These are phyloP conservation scores for Termitomyces sp. DNA, from an alignment of 768 basidiomycete species.

Conservation along the genomic window DNA sequence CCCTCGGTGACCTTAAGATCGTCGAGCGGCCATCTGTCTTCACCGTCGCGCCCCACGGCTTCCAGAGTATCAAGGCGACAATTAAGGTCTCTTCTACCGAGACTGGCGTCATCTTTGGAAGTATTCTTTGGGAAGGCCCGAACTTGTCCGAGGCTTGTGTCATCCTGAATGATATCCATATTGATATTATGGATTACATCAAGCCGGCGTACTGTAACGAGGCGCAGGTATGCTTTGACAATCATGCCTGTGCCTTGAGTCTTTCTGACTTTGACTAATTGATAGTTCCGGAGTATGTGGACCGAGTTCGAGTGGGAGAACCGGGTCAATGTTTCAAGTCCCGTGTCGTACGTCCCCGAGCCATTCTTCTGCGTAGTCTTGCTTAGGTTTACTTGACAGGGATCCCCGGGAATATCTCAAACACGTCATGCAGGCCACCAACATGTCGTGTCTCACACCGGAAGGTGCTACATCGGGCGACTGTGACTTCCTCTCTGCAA, in stretches of 20 bases:
- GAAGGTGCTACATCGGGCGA: slow-evolving; percentile 94
- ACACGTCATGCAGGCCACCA: slow-evolving; percentile 95
- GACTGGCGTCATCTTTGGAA: slow-evolving; percentile 97
- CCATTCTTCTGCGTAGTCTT: neutral
- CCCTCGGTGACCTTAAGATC: slow-evolving; percentile 93
- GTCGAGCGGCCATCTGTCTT: slow-evolving; percentile 94
- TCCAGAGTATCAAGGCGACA: slow-evolving; percentile 98
- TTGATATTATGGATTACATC: slow-evolving; percentile 99
- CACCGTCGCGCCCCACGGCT: slow-evolving; percentile 92
- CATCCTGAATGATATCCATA: slow-evolving; percentile 94
- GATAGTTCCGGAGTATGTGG: slow-evolving; percentile 96
- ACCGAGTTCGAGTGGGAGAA: slow-evolving; percentile 99
- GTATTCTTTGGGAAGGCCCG: slow-evolving; percentile 93
- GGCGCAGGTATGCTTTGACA: slow-evolving; percentile 62
- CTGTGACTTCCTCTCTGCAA: slow-evolving; percentile 95
- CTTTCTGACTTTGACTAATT: neutral
- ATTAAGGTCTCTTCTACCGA: slow-evolving; percentile 99
- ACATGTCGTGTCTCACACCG: slow-evolving; percentile 96
- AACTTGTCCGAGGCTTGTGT: slow-evolving; percentile 88
- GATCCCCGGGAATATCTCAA: slow-evolving; percentile 87
- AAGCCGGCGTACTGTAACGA: slow-evolving; percentile 96
- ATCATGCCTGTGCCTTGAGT: neutral
- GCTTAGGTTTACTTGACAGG: slow-evolving; percentile 29
- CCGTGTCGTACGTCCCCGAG: slow-evolving; percentile 62
- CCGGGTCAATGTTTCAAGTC: slow-evolving; percentile 87